Conservation (phyloP, 1,284 basidiomycete species). For the Malassezia cuniculi region DNA sequence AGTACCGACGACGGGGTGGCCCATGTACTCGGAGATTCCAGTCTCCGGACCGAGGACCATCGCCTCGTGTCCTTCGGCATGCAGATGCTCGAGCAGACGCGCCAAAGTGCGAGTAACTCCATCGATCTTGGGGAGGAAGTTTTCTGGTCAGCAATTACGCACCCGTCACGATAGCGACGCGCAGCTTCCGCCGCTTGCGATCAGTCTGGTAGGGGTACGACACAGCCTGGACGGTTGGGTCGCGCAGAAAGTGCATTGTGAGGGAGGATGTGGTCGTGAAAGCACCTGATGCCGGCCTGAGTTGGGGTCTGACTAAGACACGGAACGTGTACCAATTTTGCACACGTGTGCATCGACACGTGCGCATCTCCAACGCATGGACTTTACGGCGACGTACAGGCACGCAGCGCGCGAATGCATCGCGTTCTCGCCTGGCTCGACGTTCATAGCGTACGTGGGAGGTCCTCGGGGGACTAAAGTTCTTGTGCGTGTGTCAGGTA, state of each 20-base stretch:
- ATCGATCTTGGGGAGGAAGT: constrained; percentile 53
- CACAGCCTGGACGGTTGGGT: constrained; percentile 10
- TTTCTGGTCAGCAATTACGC: constrained; percentile 45
- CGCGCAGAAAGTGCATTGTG: not conserved
- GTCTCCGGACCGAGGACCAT: constrained; percentile 52
- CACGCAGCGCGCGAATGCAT: constrained; percentile 28
- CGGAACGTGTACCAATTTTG: too few species aligned
- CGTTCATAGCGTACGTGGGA: constrained; percentile 29
- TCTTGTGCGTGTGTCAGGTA: constrained; percentile 27
- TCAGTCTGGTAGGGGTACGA: constrained; percentile 17
- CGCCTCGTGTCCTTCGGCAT: constrained; percentile 51
- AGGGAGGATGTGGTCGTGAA: too few species aligned
- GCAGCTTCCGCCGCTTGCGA: constrained; percentile 35
- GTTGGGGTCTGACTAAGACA: not conserved
- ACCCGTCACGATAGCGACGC: constrained; percentile 46
- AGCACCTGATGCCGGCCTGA: too few species aligned
- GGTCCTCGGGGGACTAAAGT: constrained; percentile 14
- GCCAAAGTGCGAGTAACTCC: constrained; percentile 53
- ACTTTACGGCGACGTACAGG: constrained; percentile 29
- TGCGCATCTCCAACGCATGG: too few species aligned
- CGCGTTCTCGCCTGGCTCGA: constrained; percentile 35
- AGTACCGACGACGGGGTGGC: constrained; percentile 52
- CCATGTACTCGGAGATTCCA: constrained; percentile 50
- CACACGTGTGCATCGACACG: not conserved
- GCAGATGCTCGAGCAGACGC: constrained; percentile 51